Evolutionary conservation across 1,139 yeast species (phyloP).

Genomic region (Candida albicans): DNA sequence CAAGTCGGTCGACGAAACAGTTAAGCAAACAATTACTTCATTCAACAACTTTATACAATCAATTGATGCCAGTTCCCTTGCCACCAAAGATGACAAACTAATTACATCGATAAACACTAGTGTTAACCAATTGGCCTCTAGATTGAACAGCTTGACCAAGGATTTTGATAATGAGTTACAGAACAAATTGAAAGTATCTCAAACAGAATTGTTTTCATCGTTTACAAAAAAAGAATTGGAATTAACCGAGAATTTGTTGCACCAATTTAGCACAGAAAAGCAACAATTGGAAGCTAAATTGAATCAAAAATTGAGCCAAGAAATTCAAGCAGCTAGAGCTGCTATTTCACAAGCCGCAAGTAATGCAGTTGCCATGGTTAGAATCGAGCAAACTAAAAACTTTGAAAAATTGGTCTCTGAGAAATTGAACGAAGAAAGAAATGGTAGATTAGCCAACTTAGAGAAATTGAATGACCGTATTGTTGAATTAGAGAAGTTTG

Average conservation of each 20-base stretch:
- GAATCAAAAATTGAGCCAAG: slow-evolving; percentile 57
- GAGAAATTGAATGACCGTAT: slow-evolving; percentile 59
- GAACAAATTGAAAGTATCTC: slow-evolving; percentile 37
- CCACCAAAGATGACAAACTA: slow-evolving; percentile 30
- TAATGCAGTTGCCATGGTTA: slow-evolving; percentile 71
- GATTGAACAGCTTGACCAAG: slow-evolving; percentile 36
- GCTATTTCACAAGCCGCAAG: slow-evolving; percentile 74
- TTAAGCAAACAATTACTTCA: slow-evolving; percentile 47
- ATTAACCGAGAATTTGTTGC: slow-evolving; percentile 48
- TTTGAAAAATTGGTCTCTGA: slow-evolving; percentile 64
- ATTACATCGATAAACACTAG: slow-evolving; percentile 33
- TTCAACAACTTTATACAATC: slow-evolving; percentile 54
- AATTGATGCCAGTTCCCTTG: slow-evolving; percentile 42
- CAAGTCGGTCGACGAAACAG: slow-evolving; percentile 42
- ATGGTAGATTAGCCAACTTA: slow-evolving; percentile 73
- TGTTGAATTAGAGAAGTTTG: slow-evolving; percentile 57
- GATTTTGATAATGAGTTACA: slow-evolving; percentile 45
- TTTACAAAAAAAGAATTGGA: slow-evolving; percentile 58
- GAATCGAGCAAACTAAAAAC: slow-evolving; percentile 69
- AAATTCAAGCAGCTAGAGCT: slow-evolving; percentile 67
- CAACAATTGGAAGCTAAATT: slow-evolving; percentile 63
- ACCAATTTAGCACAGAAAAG: slow-evolving; percentile 55
- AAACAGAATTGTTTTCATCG: slow-evolving; percentile 54
- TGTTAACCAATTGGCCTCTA: slow-evolving; percentile 32
- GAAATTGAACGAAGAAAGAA: slow-evolving; percentile 76